Base-by-base conservation (phyloP, 2,329 filamentous ascomycete species). In the Diaporthe vexans region DNA sequence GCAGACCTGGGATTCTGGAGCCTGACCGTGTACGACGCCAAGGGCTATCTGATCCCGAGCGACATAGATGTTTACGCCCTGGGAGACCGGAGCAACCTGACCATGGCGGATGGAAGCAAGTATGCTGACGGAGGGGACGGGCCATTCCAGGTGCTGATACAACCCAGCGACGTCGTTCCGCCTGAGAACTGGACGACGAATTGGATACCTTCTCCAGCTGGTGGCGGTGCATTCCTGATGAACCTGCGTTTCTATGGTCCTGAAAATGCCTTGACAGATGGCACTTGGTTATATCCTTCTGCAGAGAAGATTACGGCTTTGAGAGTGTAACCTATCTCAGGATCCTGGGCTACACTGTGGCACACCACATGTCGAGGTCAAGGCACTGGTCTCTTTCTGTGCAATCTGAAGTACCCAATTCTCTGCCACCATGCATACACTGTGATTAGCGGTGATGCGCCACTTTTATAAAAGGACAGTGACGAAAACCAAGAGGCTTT, bases 81-180 rank as follows among this genome's bases (percentile, higher is more conserved):
- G 8, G 79, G 79, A 1, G 79, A 81, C 72, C 75, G 79, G 8
- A 78, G 75, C 54, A 77, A 78, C 59, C 52, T 82, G 35, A 81
- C 77, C 3, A 80, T 78, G 67, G n/a, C 67, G 6, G 77, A 79
- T 72, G 81, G 80, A 2, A 74, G 61, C 1, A 73, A 57, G 15
- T 52, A 75, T 15, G 74, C 77, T 6, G 75, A 78, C 26, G 75
- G 71, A 8, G 33, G 58, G 8, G 65, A 75, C 35, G 73, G 67
- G 15, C 69, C 75, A 6, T 82, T 82, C 63, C 76, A 79, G 70
- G 76, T 81, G 17, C 75, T 81, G 54, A 51, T 81, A 8, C 80
- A 82, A 73, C 67, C 79, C n/a, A 72, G 72, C 6, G 75, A 79
- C 69, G 74, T 79, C 4, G 24, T 56, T 21, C 80, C 80, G 1